Percentiles rank a stretch among this genome's conserved stretches.
phyloP scores from a whole-genome alignment of 2,329 filamentous ascomycete genomes.

The Zalaria sp. region DNA sequence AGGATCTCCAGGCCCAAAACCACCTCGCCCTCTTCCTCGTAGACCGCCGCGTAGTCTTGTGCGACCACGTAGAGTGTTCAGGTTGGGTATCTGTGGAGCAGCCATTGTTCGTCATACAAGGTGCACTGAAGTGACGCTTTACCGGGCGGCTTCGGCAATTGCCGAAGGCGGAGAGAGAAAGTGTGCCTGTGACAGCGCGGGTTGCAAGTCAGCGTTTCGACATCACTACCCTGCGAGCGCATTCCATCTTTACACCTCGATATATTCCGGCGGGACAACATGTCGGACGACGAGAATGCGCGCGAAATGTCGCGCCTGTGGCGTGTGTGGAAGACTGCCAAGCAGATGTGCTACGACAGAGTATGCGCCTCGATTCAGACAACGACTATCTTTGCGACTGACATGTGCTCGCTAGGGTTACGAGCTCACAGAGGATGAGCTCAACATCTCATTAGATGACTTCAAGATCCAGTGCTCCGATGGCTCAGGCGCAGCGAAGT shows the following conservation, averaged over 20 bases:
- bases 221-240: not conserved
- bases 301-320: conserved; percentile 52
- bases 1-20: conserved; percentile 9
- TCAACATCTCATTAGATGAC: conserved; percentile 70
- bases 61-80: conserved; percentile 45
- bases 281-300: conserved; percentile 14
- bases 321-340: conserved; percentile 85
- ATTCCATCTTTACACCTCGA: no score
- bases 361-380: conserved; percentile 38
- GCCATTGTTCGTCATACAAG: conserved; percentile 2
- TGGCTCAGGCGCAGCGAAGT: conserved; percentile 63
- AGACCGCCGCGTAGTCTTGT: conserved; percentile 24
- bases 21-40: conserved; percentile 33
- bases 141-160: not conserved
- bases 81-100: conserved; percentile 52
- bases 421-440: conserved; percentile 77
- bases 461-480: conserved; percentile 63
- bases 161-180: not conserved
- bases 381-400: not conserved
- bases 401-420: conserved; percentile 54
- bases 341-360: conserved; percentile 87
- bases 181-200: not conserved
- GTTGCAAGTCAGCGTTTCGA: not conserved
- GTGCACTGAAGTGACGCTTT: no score
- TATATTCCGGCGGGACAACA: not conserved